Percentiles rank a stretch among this genome's conserved stretches.
Evolutionary conservation across 495 filamentous ascomycete species (phyloP).

Genomic region (Xylaria longipes): DNA sequence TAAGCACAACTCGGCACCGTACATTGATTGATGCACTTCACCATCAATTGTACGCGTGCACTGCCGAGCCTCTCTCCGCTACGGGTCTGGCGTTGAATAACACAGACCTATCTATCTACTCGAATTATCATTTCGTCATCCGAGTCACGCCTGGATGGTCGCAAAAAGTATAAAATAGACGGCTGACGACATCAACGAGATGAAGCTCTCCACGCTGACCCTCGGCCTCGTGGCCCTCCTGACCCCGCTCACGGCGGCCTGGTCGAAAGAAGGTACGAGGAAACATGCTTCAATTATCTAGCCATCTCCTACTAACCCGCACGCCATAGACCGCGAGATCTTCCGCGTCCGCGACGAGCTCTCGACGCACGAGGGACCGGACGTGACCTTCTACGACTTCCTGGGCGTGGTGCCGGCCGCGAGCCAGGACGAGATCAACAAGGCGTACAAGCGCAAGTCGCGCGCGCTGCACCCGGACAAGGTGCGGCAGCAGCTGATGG

Average conservation of each 20-base stretch:
- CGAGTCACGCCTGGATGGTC: not conserved
- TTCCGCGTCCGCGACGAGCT: slow-evolving; percentile 93
- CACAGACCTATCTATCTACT: not conserved
- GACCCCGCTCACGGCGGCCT: slow-evolving; percentile 70
- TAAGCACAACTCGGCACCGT: not conserved
- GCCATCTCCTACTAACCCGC: slow-evolving; percentile 10
- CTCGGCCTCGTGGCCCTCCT: slow-evolving; percentile 64
- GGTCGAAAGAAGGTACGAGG: slow-evolving; percentile 80
- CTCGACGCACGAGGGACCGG: slow-evolving; percentile 72
- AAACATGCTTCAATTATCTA: not conserved
- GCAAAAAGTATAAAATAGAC: not conserved
- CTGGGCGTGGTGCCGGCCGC: slow-evolving; percentile 75
- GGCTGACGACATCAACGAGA: slow-evolving; percentile 28
- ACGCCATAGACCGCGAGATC: slow-evolving; percentile 84
- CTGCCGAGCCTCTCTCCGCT: not conserved
- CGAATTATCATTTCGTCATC: not conserved
- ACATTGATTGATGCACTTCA: slow-evolving; percentile 1
- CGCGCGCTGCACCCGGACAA: slow-evolving; percentile 90
- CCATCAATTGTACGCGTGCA: not conserved
- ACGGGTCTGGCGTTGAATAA: not conserved
- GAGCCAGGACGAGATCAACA: slow-evolving; percentile 86
- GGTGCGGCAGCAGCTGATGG: slow-evolving; percentile 80
- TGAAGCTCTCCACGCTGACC: slow-evolving; percentile 59
- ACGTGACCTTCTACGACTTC: slow-evolving; percentile 95
- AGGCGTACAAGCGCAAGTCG: slow-evolving; percentile 89